Evolutionary conservation across 2,329 filamentous ascomycete genomes (phyloP).

Genomic region (Trichoderma citrinoviride): DNA sequence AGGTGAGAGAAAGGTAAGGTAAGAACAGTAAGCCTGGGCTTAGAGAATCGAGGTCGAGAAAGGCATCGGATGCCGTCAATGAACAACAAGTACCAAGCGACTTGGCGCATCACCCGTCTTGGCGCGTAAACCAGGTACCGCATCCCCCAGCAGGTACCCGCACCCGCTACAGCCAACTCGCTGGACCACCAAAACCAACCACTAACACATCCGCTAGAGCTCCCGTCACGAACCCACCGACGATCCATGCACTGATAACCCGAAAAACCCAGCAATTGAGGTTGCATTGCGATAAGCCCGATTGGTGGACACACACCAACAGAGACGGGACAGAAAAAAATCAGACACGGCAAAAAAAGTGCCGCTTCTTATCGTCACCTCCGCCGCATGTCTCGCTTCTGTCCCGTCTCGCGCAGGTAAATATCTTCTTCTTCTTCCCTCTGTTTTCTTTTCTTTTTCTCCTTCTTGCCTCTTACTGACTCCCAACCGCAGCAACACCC

Average conservation of each 20-base stretch:
- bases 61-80: too few species aligned
- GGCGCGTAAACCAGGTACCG: not conserved
- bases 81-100: not conserved
- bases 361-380: not conserved
- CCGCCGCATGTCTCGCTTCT: not conserved
- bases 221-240: not conserved
- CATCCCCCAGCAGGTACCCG: conserved; percentile 3
- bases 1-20: too few species aligned
- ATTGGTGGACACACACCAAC: not conserved
- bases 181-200: too few species aligned
- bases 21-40: too few species aligned
- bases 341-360: not conserved
- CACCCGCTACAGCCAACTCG: not conserved
- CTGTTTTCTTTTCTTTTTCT: not conserved
- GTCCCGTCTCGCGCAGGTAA: too few species aligned
- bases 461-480: not conserved
- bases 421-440: not conserved
- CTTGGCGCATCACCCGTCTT: not conserved
- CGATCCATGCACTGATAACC: not conserved
- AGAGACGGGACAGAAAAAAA: not conserved
- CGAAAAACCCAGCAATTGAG: not conserved
- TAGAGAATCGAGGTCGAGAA: too few species aligned
- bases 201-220: not conserved
- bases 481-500: not conserved
- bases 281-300: conserved; percentile 13